Evolutionary conservation across 1,139 yeast species (phyloP), one percentile per base, ranked within the genome.

Genomic region (Yarrowia galli): DNA sequence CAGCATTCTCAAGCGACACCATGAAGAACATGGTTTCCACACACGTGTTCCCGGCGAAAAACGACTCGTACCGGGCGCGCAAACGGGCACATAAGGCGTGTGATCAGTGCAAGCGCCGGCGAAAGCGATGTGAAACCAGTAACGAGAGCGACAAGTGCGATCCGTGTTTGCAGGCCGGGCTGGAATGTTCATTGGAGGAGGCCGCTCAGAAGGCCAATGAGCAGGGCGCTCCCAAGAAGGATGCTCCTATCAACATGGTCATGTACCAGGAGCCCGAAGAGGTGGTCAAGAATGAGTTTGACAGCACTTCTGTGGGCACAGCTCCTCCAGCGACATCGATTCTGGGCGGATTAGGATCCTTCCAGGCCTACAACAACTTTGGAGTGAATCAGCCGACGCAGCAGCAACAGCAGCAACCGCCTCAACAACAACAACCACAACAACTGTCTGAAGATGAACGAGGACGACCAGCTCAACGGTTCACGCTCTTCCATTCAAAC

Each of bases 21-120:
- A 56, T 58, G 64, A 58, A 58, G 36, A 58, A 58, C 64, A 45
- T 46, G 56, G 54, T 61, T 5, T 48, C 66, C 18, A 84, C 84
- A 86, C 82, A 81, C 74, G 88, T 85, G 65, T 85, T 85, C 71
- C 88, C 88, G 3, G 88, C 88, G n/a, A 85, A 85, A 74, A 81
- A 85, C 74, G 80, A 81, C 46, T 84, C 80, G 73, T 85, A 85
- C 73, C 82, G 84, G 69, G 81, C 83, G 48, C 78, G 88, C 53
- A 84, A 84, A 72, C 76, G 88, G 28, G 83, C 86, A 1, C 85
- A 83, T 74, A 81, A 82, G 72, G 85, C 87, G 69, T 85, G 88
- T 72, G 80, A 75, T 67, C 82, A 79, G 71, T 85, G 88, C 75
- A 80, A 86, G 45, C 74, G 79, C 23, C 80, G 84, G 68, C 75